A percentile compares a stretch with the other conserved stretches of the same genome.
These are phyloP conservation scores for Globisporangium orthogonon DNA, from an alignment of 352 stramenopile species.

Conservation along the genomic window DNA sequence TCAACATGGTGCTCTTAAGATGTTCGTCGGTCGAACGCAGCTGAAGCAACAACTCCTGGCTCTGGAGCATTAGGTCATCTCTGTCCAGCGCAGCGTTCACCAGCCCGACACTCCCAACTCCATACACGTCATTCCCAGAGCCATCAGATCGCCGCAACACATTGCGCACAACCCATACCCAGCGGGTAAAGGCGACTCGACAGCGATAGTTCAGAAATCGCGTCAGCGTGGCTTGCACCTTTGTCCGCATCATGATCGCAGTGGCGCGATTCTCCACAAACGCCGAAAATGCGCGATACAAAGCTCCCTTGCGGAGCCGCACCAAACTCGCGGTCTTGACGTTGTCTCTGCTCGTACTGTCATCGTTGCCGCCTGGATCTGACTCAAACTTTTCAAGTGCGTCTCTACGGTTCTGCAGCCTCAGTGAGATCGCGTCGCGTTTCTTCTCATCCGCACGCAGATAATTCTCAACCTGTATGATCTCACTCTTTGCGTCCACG, in stretches of 20 bases:
- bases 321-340: constrained; percentile 15
- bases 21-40: constrained; percentile 31
- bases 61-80: constrained; percentile 40
- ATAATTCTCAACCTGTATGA: constrained; percentile 66
- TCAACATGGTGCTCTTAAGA: constrained; percentile 35
- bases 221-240: constrained; percentile 27
- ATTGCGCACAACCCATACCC: constrained; percentile 14
- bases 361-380: constrained; percentile 17
- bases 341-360: not conserved
- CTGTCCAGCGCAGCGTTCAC: constrained; percentile 41
- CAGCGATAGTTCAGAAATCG: constrained; percentile 23
- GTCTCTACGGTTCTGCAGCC: constrained; percentile 32
- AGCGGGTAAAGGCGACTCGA: constrained; percentile 20
- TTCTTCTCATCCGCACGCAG: constrained; percentile 50
- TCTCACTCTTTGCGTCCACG: constrained; percentile 64
- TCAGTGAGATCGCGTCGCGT: constrained; percentile 19
- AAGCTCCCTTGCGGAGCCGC: constrained; percentile 28
- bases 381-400: constrained; percentile 46
- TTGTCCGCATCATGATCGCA: constrained; percentile 23
- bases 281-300: constrained; percentile 47
- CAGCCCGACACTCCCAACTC: constrained; percentile 40
- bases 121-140: constrained; percentile 4
- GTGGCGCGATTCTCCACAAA: constrained; percentile 38
- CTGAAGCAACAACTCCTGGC: constrained; percentile 33
- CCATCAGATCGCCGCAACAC: not conserved